Base-by-base conservation (phyloP, 306 rosid genomes). In the Cucumis melo region DNA sequence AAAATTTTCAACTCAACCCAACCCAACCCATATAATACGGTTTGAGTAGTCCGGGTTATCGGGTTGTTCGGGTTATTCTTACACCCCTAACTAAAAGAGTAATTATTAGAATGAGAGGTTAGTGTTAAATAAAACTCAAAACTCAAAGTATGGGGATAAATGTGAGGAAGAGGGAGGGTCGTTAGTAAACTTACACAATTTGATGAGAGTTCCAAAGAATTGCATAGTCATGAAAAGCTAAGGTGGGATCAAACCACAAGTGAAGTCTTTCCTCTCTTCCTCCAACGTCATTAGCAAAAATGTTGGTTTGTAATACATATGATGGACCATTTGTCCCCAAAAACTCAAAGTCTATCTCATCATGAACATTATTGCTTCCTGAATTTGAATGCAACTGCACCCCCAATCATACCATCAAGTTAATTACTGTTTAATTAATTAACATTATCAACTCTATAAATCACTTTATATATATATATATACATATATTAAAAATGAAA, bases 181-280 rank as follows among this genome's bases (percentile, higher is more conserved):
- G 19, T 41, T 7, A 55, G 14, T 59, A 41, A 57, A 46, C 76
- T 61, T 63, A 77, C 83, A 77, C 80, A 71, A 77, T 29, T 46
- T 80, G 81, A 44, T 78, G 64, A 2, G 32, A 39, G 38, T 80
- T 84, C 84, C 82, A 84, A n/a, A 78, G 82, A 76, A 84, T 74
- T 15, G 20, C 57, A 27, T 83, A 80, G 10, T 53, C 9, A n/a
- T 80, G 82, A 55, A 80, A 84, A 12, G 46, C 32, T 32, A 46
- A 9, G 10, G 82, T 66, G 39, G 84, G 84, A 50, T 84, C 66
- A 60, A 80, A 84, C 80, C 82, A 60, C 46, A 80, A 68, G 41
- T 27, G 66, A 50, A 77, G 19, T 80, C 38, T 56, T 64, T 79
- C 77, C 57, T 80, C 83, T 62, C 83, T 70, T 20, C 71, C 81